These are phyloP conservation scores for Ophioceras dolichostomum DNA, from an alignment of 2,329 filamentous ascomycete species.

Conservation along the genomic window DNA sequence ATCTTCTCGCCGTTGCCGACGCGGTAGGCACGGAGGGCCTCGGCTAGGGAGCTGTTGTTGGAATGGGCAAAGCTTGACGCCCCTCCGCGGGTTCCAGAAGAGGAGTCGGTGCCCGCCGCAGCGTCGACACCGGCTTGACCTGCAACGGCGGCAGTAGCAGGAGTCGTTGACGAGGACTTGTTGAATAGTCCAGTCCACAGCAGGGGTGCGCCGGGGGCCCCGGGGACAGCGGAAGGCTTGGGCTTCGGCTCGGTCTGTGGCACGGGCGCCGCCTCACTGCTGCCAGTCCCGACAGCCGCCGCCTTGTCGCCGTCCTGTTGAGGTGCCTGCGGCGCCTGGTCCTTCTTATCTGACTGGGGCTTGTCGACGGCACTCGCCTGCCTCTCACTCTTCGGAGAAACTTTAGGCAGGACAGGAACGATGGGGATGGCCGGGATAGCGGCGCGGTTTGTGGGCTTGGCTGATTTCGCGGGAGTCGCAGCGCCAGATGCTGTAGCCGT, in stretches of 20 bases:
- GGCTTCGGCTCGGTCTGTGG: conserved; percentile 8
- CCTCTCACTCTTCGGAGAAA: conserved; percentile 15
- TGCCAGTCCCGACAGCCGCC: no score
- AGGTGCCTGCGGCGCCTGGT: no score
- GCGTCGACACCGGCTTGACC: conserved; percentile 12
- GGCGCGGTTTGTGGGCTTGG: conserved; percentile 19
- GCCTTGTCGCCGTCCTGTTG: no score
- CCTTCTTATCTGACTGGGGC: conserved; percentile 10
- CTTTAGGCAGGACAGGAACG: conserved; percentile 33
- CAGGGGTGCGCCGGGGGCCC: conserved; percentile 19
- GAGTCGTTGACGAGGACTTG: conserved; percentile 10
- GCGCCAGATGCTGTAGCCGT: conserved; percentile 11
- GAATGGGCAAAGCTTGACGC: conserved; percentile 27
- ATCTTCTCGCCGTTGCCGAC: conserved; percentile 54
- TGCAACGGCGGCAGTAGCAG: conserved; percentile 11
- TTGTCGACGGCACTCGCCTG: no score
- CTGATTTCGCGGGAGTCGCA: conserved; percentile 12
- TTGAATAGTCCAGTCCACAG: conserved; percentile 25
- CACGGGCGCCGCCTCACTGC: no score
- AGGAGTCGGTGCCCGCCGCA: conserved; percentile 8
- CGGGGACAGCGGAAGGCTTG: conserved; percentile 13
- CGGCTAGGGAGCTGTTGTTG: conserved; percentile 51
- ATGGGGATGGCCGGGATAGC: conserved; percentile 29
- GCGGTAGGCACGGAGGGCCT: conserved; percentile 64
- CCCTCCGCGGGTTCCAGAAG: conserved; percentile 11